Percentiles rank a stretch among this genome's conserved stretches.
phyloP scores from a whole-genome alignment of 2,329 filamentous ascomycete genomes.

The Fusarium sp. region DNA sequence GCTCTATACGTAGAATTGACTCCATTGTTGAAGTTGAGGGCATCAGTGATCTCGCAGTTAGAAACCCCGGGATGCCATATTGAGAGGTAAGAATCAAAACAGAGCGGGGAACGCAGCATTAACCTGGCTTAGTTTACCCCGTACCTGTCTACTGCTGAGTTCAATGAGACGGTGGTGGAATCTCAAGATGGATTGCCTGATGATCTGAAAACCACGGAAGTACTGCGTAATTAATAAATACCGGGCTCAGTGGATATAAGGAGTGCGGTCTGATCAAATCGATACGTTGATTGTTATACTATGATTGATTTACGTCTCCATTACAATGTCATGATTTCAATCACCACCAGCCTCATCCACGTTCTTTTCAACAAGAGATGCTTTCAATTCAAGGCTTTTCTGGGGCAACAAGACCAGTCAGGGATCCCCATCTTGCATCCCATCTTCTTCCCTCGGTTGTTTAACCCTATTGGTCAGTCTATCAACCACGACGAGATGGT shows the following conservation, averaged over 20 bases:
- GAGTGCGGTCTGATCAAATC: not conserved
- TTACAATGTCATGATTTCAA: not conserved
- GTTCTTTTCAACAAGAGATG: not conserved
- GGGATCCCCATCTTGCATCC: constrained; percentile 26
- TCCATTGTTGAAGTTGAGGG: not conserved
- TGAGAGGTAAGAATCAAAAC: constrained; percentile 2
- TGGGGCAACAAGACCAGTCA: constrained; percentile 16
- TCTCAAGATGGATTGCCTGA: constrained; percentile 12
- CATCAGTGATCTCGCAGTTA: not conserved
- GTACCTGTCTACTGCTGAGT: constrained; percentile 3
- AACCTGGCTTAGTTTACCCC: constrained; percentile 1
- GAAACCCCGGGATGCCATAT: not conserved
- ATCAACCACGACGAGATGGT: not conserved
- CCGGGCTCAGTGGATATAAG: not conserved
- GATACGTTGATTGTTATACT: not conserved
- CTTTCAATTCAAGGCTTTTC: constrained; percentile 15
- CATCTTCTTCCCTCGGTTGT: not conserved
- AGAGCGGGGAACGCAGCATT: constrained; percentile 42
- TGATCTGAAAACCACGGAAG: not conserved
- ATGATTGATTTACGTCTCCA: not conserved
- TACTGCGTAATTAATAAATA: not conserved
- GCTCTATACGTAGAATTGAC: not conserved
- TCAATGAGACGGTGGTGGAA: constrained; percentile 14
- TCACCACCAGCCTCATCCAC: not conserved
- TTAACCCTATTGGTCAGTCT: constrained; percentile 12